A percentile compares a stretch with the other conserved stretches of the same genome.
phyloP scores from a whole-genome alignment of 441 rosid species.

The Adansonia rubrostipa region DNA sequence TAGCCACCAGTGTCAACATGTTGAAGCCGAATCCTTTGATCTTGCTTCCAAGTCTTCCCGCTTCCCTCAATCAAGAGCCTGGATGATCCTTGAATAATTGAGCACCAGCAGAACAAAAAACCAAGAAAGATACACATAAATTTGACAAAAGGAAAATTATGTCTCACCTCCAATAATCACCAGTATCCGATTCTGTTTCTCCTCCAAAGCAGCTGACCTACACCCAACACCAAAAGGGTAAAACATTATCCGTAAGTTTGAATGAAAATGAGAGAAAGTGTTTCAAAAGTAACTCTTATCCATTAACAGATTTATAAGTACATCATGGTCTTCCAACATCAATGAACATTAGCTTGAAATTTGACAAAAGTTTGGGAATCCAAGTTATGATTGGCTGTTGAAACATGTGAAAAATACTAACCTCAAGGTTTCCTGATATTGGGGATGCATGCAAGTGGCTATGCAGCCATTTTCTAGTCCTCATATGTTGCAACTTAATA shows the following conservation, averaged over 20 bases:
- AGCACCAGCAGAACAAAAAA: conserved; percentile 23
- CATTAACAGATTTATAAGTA: not conserved
- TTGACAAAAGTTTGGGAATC: not conserved
- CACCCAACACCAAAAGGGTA: conserved; percentile 25
- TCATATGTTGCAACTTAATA: conserved; percentile 89
- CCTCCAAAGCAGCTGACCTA: conserved; percentile 98
- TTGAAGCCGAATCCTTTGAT: conserved; percentile 86
- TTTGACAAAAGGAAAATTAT: conserved; percentile 4
- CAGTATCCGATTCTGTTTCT: conserved; percentile 87
- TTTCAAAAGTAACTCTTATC: not conserved
- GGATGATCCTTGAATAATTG: conserved; percentile 22
- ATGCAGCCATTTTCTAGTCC: conserved; percentile 90
- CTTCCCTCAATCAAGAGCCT: conserved; percentile 88
- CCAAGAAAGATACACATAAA: not conserved
- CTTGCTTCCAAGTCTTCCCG: conserved; percentile 94
- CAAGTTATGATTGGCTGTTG: not conserved
- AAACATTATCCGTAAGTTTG: not conserved
- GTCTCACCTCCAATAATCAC: conserved; percentile 91
- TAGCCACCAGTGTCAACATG: conserved; percentile 93
- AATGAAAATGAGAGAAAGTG: not conserved
- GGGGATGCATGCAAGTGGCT: conserved; percentile 96
- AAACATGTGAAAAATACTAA: conserved; percentile 31
- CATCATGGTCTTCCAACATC: not conserved
- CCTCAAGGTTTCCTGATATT: conserved; percentile 96
- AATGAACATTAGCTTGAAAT: not conserved